phyloP scores from a whole-genome alignment of 1,284 basidiomycete genomes.

The Kalmanozyma brasiliensis region DNA sequence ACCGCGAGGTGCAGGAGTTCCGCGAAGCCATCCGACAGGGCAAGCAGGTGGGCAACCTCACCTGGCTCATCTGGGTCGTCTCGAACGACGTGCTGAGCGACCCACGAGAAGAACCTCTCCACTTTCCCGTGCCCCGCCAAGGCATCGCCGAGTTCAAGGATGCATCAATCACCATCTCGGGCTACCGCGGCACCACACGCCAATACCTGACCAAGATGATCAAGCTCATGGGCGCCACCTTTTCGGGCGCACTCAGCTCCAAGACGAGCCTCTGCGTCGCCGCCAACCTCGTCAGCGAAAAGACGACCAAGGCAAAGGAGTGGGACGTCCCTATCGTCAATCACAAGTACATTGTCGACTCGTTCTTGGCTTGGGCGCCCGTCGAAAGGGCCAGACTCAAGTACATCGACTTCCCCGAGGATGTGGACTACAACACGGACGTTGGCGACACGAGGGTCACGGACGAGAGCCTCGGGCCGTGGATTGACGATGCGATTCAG shows the following conservation, averaged over 20 bases:
- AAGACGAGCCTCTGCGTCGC: constrained; percentile 81
- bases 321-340: constrained; percentile 89
- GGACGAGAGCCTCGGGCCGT: constrained; percentile 42
- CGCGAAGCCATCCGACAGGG: constrained; percentile 75
- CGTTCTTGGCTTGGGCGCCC: constrained; percentile 71
- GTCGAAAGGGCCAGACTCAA: constrained; percentile 39
- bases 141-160: constrained; percentile 67
- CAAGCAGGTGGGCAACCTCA: constrained; percentile 79
- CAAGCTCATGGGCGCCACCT: constrained; percentile 78
- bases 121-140: constrained; percentile 73
- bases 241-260: constrained; percentile 79
- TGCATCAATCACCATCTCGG: constrained; percentile 83
- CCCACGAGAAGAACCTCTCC: constrained; percentile 76
- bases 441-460: constrained; percentile 32
- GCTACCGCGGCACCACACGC: constrained; percentile 83
- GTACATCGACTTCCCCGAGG: constrained; percentile 45
- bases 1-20: constrained; percentile 77
- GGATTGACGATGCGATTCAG: constrained; percentile 44
- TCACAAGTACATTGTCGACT: constrained; percentile 88
- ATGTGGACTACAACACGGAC: constrained; percentile 32
- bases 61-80: constrained; percentile 83
- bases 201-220: constrained; percentile 88
- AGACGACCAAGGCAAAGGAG: constrained; percentile 77
- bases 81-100: constrained; percentile 74
- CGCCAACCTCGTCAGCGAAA: constrained; percentile 80